Conservation (phyloP, 2,329 filamentous ascomycete species). For the Ascosphaera acerosa region DNA sequence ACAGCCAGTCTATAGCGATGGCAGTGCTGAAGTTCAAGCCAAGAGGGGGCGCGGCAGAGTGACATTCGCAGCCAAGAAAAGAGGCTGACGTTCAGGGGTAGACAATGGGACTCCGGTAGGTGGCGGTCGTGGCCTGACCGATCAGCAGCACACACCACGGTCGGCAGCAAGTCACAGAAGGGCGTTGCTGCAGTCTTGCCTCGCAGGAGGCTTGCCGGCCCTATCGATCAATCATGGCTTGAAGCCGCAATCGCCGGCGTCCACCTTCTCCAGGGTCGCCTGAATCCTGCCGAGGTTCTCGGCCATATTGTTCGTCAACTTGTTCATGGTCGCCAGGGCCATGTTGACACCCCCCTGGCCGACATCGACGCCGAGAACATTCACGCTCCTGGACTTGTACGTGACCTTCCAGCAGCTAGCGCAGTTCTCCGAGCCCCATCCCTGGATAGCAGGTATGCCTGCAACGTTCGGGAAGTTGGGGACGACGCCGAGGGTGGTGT, state of each 20-base stretch:
- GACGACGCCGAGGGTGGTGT: conserved; percentile 19
- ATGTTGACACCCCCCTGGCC: conserved; percentile 24
- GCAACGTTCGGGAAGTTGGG: conserved; percentile 25
- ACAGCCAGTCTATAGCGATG: too few relatives aligned
- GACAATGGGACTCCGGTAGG: too few relatives aligned
- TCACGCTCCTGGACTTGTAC: conserved; percentile 19
- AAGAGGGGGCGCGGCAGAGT: too few relatives aligned
- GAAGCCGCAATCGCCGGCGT: background rate
- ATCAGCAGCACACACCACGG: too few relatives aligned
- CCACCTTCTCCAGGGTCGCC: background rate
- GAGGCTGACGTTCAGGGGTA: too few relatives aligned
- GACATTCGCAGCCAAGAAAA: too few relatives aligned
- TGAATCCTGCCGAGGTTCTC: conserved; percentile 13
- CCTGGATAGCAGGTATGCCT: conserved; percentile 22
- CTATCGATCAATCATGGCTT: too few relatives aligned
- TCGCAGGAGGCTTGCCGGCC: too few relatives aligned
- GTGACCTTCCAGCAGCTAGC: conserved; percentile 27
- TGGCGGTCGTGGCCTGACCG: too few relatives aligned
- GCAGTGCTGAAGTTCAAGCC: too few relatives aligned
- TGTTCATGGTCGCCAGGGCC: conserved; percentile 23
- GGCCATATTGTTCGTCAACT: conserved; percentile 23
- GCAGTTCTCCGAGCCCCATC: conserved; percentile 24
- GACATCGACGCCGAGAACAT: conserved; percentile 24
- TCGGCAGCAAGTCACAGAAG: conserved; percentile 22
- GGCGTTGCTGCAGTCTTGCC: too few relatives aligned